phyloP scores from a whole-genome alignment of 2,329 filamentous ascomycete species.

The Pseudogymnoascus sp. region DNA sequence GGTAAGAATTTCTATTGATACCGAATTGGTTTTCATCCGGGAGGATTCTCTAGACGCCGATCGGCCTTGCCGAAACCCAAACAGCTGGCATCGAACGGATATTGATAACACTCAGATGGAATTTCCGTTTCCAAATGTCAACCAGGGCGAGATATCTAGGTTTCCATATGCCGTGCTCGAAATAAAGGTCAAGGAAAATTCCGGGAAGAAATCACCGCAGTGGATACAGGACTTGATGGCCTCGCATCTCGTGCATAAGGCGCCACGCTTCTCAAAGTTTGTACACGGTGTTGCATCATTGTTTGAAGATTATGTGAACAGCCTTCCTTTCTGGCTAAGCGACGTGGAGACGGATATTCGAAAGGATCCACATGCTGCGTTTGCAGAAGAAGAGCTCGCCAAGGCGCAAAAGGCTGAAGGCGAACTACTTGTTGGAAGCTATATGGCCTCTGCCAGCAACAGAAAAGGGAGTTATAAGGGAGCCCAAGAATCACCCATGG shows the following conservation, averaged over 20 bases:
- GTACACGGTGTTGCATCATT: slow-evolving; percentile 85
- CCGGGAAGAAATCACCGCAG: slow-evolving; percentile 59
- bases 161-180: slow-evolving; percentile 90
- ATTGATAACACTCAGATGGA: slow-evolving; percentile 77
- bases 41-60: slow-evolving; percentile 69
- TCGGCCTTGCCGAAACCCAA: slow-evolving; percentile 80
- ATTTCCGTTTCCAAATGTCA: slow-evolving; percentile 80
- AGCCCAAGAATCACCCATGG: slow-evolving; percentile 57
- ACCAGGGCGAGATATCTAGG: slow-evolving; percentile 81
- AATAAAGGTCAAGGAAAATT: slow-evolving; percentile 73
- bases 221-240: slow-evolving; percentile 91
- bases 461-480: slow-evolving; percentile 46
- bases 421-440: slow-evolving; percentile 80
- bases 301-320: slow-evolving; percentile 95
- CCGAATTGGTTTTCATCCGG: slow-evolving; percentile 79
- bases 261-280: slow-evolving; percentile 92
- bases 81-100: slow-evolving; percentile 84
- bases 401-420: slow-evolving; percentile 76
- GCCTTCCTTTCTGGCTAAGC: slow-evolving; percentile 89
- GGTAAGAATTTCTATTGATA: slow-evolving; percentile 88
- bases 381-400: slow-evolving; percentile 82
- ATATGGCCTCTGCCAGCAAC: slow-evolving; percentile 52
- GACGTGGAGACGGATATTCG: slow-evolving; percentile 90
- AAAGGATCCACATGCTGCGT: slow-evolving; percentile 82
- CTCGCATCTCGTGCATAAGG: slow-evolving; percentile 84